phyloP scores from a whole-genome alignment of 768 basidiomycete genomes.

The Lentinula lateritia region DNA sequence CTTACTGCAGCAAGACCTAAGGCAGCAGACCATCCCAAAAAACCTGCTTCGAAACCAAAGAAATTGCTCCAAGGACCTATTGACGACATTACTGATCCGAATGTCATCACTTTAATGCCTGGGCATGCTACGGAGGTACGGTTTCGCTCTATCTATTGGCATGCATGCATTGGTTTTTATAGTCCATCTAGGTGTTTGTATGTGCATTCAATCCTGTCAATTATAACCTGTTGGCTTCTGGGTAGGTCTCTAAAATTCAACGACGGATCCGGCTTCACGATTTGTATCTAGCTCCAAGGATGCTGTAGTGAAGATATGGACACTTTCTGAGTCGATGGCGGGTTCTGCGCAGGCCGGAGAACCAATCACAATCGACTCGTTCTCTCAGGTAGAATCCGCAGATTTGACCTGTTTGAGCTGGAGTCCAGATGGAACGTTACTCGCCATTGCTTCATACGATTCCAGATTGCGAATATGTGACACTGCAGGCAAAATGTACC shows the following conservation, averaged over 20 bases:
- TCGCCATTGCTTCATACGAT: conserved; percentile 79
- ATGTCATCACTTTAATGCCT: conserved; percentile 39
- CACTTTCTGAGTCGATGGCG: conserved; percentile 37
- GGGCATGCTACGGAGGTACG: conserved; percentile 62
- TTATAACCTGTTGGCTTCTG: conserved; percentile 60
- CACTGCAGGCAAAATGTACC: conserved; percentile 55
- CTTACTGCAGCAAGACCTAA: conserved; percentile 3
- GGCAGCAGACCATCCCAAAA: conserved; percentile 9
- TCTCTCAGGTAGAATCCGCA: conserved; percentile 38
- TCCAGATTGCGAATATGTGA: conserved; percentile 63
- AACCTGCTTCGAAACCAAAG: conserved; percentile 21
- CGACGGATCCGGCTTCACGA: conserved; percentile 8
- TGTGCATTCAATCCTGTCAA: conserved; percentile 73
- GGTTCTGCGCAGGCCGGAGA: conserved; percentile 23
- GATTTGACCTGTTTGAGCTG: conserved; percentile 78
- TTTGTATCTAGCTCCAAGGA: conserved; percentile 59
- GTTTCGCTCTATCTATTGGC: not conserved
- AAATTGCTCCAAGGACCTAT: conserved; percentile 33
- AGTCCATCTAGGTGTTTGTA: conserved; percentile 58
- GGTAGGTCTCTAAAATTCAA: conserved; percentile 39
- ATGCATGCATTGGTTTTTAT: not conserved
- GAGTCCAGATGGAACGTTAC: conserved; percentile 65
- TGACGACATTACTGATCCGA: conserved; percentile 35
- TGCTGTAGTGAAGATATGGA: conserved; percentile 70
- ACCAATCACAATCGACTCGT: conserved; percentile 44